Conservation (phyloP, 2,329 filamentous ascomycete genomes). For the Trichoderma hamatum region DNA sequence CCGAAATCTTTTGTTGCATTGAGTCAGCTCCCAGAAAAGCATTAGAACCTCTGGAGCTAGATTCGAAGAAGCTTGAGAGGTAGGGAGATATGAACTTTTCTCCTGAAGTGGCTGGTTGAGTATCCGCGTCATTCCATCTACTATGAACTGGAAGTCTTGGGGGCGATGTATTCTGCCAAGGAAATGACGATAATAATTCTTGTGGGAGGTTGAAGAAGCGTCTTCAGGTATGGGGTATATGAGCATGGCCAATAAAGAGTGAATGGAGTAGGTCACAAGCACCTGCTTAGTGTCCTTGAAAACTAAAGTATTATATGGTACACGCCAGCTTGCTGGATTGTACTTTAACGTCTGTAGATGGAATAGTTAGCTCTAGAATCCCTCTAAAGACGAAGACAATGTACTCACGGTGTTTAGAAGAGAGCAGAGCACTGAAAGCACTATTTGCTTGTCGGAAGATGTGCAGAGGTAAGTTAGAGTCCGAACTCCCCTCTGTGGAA, state of each 20-base stretch:
- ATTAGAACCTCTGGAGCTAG: constrained; percentile 96
- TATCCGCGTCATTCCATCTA: constrained; percentile 90
- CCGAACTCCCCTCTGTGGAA: constrained; percentile 81
- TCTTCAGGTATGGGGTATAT: constrained; percentile 87
- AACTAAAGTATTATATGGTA: constrained; percentile 90
- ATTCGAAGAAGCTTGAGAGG: constrained; percentile 75
- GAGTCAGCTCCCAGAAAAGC: constrained; percentile 94
- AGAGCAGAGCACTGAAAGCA: constrained; percentile 88
- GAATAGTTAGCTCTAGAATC: background rate
- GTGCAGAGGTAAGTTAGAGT: constrained; percentile 88
- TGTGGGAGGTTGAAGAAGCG: constrained; percentile 65
- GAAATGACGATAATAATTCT: constrained; percentile 94
- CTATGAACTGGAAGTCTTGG: constrained; percentile 96
- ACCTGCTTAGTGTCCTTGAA: constrained; percentile 90
- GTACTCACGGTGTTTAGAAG: constrained; percentile 81
- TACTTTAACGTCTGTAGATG: constrained; percentile 79
- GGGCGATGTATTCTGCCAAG: constrained; percentile 86
- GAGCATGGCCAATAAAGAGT: constrained; percentile 82
- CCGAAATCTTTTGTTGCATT: constrained; percentile 96
- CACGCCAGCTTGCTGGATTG: constrained; percentile 89
- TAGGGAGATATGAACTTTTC: constrained; percentile 84
- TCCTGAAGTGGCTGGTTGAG: constrained; percentile 91
- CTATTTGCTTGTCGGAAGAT: constrained; percentile 86
- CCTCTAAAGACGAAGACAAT: background rate
- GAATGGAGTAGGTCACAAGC: constrained; percentile 87